phyloP scores from a whole-genome alignment of 371 early-diverging fungal genomes.

The Neoconidiobolus thromboides region DNA sequence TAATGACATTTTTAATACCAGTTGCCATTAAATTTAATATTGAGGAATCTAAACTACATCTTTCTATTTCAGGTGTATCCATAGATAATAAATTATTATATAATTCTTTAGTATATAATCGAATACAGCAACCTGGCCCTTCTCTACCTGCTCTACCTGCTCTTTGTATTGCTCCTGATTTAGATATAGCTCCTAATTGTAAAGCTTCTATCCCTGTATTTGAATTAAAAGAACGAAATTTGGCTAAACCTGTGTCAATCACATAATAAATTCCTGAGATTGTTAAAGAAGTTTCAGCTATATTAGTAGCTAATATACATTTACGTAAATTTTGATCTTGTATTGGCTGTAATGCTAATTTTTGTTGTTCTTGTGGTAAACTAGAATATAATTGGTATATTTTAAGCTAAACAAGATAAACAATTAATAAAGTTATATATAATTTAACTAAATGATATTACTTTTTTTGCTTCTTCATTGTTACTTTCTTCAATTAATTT shows the following conservation, averaged over 20 bases:
- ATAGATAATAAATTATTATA: conserved; percentile 60
- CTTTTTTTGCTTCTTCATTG: conserved; percentile 10
- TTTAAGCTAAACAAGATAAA: conserved; percentile 62
- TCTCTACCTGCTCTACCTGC: conserved; percentile 93
- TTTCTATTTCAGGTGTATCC: conserved; percentile 84
- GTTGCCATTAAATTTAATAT: conserved; percentile 74
- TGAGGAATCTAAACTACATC: conserved; percentile 76
- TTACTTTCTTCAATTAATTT: conserved; percentile 13
- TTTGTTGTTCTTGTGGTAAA: conserved; percentile 78
- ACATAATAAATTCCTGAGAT: conserved; percentile 95
- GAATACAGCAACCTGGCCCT: conserved; percentile 65
- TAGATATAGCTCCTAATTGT: conserved; percentile 70
- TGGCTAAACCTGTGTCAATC: conserved; percentile 91
- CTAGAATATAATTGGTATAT: conserved; percentile 82
- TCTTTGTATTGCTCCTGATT: conserved; percentile 90
- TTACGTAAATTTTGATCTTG: conserved; percentile 74
- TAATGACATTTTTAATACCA: conserved; percentile 69
- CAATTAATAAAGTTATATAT: conserved; percentile 86
- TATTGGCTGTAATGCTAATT: conserved; percentile 61
- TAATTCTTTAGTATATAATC: conserved; percentile 82
- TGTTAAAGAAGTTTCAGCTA: conserved; percentile 98
- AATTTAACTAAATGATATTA: conserved; percentile 10
- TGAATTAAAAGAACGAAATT: conserved; percentile 87
- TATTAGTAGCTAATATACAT: conserved; percentile 90
- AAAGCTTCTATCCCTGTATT: conserved; percentile 77